Percentiles rank a stretch among this genome's conserved stretches.
These are phyloP conservation scores for Tephrocybe sp. DNA, from an alignment of 768 basidiomycete species.

Conservation along the genomic window DNA sequence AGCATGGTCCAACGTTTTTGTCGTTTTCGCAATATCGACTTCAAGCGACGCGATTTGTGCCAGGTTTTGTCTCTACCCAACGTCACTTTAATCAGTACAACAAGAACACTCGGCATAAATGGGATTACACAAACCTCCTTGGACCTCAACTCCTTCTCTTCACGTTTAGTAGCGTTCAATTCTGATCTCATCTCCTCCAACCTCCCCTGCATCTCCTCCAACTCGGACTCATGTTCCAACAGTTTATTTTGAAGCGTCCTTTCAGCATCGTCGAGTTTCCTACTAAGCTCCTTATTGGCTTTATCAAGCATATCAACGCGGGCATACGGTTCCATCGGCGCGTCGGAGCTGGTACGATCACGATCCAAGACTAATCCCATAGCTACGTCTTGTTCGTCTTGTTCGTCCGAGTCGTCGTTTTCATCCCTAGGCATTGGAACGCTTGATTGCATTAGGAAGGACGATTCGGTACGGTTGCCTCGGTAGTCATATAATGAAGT, in stretches of 20 bases:
- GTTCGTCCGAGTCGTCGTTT: slow-evolving; percentile 56
- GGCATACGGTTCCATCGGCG: slow-evolving; percentile 71
- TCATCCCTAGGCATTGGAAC: slow-evolving; percentile 54
- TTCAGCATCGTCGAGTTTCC: slow-evolving; percentile 76
- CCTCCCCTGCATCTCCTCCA: slow-evolving; percentile 74
- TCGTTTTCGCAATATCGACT: slow-evolving; percentile 73
- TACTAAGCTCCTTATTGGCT: slow-evolving; percentile 69
- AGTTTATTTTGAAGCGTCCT: slow-evolving; percentile 62
- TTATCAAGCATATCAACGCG: slow-evolving; percentile 71
- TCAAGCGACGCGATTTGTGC: slow-evolving; percentile 71
- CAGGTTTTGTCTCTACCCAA: slow-evolving; percentile 64
- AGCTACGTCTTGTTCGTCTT: no score
- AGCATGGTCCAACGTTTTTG: slow-evolving; percentile 70
- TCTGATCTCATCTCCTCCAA: slow-evolving; percentile 80
- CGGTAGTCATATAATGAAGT: slow-evolving; percentile 36
- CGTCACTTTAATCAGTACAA: no score
- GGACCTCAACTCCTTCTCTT: slow-evolving; percentile 87
- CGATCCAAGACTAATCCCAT: no score
- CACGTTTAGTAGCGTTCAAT: slow-evolving; percentile 74
- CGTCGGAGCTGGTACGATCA: slow-evolving; percentile 59
- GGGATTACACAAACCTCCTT: slow-evolving; percentile 66
- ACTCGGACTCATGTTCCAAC: slow-evolving; percentile 74
- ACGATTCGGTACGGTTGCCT: slow-evolving; percentile 28
- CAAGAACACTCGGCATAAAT: background rate
- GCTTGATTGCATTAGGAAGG: slow-evolving; percentile 35